Percentiles rank a stretch among this genome's conserved stretches.
These are phyloP conservation scores for Penicillium sp. DNA, from an alignment of 2,329 filamentous ascomycete genomes.

Conservation along the genomic window DNA sequence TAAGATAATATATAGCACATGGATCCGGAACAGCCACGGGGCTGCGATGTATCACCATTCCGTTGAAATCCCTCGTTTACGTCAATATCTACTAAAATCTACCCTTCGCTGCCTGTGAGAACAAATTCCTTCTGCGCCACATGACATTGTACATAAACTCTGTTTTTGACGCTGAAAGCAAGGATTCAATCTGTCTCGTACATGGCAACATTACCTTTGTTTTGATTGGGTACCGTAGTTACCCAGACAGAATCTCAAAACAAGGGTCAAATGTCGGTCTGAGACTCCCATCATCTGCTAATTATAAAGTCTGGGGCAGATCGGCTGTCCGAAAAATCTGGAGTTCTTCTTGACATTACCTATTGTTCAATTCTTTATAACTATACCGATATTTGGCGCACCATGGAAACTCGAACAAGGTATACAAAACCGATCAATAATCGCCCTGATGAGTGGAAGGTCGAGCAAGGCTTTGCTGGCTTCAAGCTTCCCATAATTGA, in stretches of 20 bases:
- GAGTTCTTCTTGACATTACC: neutral
- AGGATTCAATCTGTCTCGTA: neutral
- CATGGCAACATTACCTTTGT: neutral
- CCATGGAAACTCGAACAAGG: neutral
- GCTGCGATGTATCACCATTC: neutral
- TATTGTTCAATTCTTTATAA: neutral
- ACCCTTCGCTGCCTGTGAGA: neutral
- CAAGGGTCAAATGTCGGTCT: neutral
- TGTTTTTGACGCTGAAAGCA: neutral
- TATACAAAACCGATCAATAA: constrained; percentile 18
- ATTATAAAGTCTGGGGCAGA: neutral
- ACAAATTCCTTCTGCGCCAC: neutral
- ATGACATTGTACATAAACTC: neutral
- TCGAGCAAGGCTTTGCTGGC: constrained; percentile 56
- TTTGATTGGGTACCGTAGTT: neutral
- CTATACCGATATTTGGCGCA: neutral
- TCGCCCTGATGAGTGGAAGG: constrained; percentile 57
- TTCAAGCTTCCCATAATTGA: constrained; percentile 54
- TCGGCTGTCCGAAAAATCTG: neutral
- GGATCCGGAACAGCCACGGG: neutral
- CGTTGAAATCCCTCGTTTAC: neutral
- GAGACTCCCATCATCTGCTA: neutral
- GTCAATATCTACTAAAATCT: neutral
- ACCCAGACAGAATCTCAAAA: neutral
- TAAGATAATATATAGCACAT: neutral